These are phyloP conservation scores for Xylariaceae sp. DNA, from an alignment of 2,329 filamentous ascomycete genomes.

Conservation along the genomic window DNA sequence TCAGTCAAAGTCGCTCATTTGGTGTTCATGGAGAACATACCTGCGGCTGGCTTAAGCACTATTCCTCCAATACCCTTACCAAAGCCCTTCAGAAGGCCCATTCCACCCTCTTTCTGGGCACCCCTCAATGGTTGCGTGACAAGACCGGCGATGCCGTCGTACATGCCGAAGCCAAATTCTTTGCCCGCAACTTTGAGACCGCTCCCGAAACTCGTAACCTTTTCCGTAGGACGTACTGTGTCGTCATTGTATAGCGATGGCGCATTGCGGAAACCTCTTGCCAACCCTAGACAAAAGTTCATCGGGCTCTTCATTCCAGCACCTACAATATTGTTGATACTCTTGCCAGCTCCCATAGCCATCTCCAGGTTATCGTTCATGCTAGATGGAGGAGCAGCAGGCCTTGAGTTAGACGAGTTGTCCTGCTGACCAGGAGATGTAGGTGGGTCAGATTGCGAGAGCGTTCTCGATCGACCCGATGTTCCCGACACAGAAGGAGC, in stretches of 20 bases:
- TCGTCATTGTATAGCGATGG: constrained; percentile 82
- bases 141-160: constrained; percentile 76
- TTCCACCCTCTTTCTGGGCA: constrained; percentile 56
- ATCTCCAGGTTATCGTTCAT: constrained; percentile 45
- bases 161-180: constrained; percentile 73
- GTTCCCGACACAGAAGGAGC: neutral
- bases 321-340: constrained; percentile 66
- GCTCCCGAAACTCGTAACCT: constrained; percentile 71
- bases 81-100: constrained; percentile 71
- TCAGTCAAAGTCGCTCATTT: constrained; percentile 7
- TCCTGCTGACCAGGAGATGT: constrained; percentile 2
- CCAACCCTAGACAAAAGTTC: constrained; percentile 77
- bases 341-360: constrained; percentile 61
- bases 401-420: neutral
- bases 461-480: neutral
- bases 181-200: constrained; percentile 75
- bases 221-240: constrained; percentile 71
- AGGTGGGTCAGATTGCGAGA: constrained; percentile 1
- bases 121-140: constrained; percentile 73
- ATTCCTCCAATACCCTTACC: constrained; percentile 81
- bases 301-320: constrained; percentile 77
- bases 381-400: constrained; percentile 6
- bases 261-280: constrained; percentile 84
- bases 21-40: constrained; percentile 35
- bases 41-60: constrained; percentile 76